Base-by-base conservation (phyloP, 2,329 filamentous ascomycete species). In the Pyrenophora teres region DNA sequence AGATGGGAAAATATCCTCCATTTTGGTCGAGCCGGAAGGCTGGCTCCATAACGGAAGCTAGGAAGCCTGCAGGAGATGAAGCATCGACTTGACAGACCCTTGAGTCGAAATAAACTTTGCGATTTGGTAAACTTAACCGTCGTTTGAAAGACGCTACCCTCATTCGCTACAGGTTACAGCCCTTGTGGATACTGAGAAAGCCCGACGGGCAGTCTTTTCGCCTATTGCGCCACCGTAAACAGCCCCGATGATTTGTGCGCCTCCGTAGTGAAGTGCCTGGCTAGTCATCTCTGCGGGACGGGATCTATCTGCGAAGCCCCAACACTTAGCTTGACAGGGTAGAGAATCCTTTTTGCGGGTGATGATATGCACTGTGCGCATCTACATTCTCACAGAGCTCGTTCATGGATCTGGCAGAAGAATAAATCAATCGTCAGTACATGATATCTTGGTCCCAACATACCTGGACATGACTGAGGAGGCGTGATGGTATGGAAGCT, bases 41-140 rank as follows among this genome's bases (percentile, higher is more conserved):
- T 30, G 23, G 27, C 51, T 30, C 42, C 43, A 46, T 49, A 46
- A 46, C 52, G 59, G 57, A 42, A 59, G 51, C 56, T 52, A 51
- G 33, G 37, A 41, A 21, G 42, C 25, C 8, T 53, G 56, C 58
- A 63, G 58, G 54, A 60, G 58, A 60, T 42, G 39, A 55, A 50
- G 46, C 51, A 40, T 46, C 46, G 35, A 51, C 25, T 31, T 41
- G 49, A 48, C 37, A 60, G 43, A 46, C 38, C 18, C 51, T 54
- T 50, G 60, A 64, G 56, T 63, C 60, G 54, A 45, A 21, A 56
- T 51, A 62, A 55, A 41, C 59, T 64, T 65, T 51, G 46, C 12
- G 19, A 25, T 46, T 36, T 46, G 18, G 47, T 21, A 18, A 40
- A 19, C 21, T 15, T 30, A 16, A 35, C 37, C 12, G 12, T 36